Percentiles rank a stretch among this genome's conserved stretches.
These are phyloP conservation scores for Rhizoctonia solani DNA, from an alignment of 1,284 basidiomycete genomes.

Conservation along the genomic window DNA sequence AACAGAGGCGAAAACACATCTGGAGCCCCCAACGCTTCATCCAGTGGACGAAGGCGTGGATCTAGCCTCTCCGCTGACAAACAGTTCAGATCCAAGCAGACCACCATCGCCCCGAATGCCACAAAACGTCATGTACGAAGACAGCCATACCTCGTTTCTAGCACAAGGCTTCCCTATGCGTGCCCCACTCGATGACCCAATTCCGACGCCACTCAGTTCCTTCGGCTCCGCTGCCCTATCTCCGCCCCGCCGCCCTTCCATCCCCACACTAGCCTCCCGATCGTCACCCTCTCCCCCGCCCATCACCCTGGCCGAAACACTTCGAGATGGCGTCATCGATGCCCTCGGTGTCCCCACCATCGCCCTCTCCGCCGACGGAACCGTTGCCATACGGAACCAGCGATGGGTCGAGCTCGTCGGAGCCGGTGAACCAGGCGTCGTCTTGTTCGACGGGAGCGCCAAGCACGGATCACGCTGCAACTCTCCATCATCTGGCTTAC, in stretches of 20 bases:
- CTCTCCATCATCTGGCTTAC: background rate
- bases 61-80: no score
- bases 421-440: background rate
- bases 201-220: no score
- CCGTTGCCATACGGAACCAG: conserved; percentile 17
- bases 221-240: no score
- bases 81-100: no score
- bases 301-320: background rate
- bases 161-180: background rate
- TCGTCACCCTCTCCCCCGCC: background rate
- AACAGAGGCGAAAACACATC: background rate
- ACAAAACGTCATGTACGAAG: no score
- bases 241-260: no score
- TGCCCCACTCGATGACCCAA: no score
- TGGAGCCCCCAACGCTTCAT: background rate
- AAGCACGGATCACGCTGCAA: background rate
- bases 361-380: conserved; percentile 6
- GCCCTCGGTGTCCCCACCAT: conserved; percentile 15
- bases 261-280: background rate
- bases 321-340: conserved; percentile 22
- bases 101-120: no score
- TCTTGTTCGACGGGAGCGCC: background rate
- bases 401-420: conserved; percentile 5
- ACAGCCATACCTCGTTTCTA: background rate
- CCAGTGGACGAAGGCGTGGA: no score